Evolutionary conservation across 768 basidiomycete species (phyloP), one percentile per base, ranked within the genome.

Genomic region (Termitomyces sp.): DNA sequence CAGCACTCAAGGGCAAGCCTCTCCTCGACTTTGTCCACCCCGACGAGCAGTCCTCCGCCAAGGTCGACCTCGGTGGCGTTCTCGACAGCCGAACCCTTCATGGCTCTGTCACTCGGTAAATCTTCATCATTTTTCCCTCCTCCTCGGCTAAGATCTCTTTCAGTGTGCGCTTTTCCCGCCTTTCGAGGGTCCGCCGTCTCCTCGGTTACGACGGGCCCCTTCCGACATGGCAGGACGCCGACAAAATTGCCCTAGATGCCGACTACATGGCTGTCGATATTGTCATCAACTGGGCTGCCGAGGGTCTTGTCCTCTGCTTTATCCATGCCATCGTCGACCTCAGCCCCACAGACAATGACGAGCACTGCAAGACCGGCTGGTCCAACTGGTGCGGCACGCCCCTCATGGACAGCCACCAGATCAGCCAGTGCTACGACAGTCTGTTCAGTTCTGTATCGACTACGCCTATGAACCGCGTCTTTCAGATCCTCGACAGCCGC

Each of bases 321-420:
- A 83, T 93, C 49, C 92, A 95, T 66, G 91, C 92, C 42, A 84
- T 85, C 33, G 83, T 84, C 59, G 91, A 93, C 79, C 79, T 90
- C 57, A 79, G 81, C 52, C 79, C 79, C 37, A 74, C 72, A 10
- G 89, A 93, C 77, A 90, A 91, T 65, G 87, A 92, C 71, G 89
- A 91, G 70, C 60, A 59, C 40, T 71, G 81, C 71, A 92, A 88
- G 72, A 86, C 88, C 1, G 72, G 79, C 33, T 94, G 91, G 92
- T 81, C 90, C 2, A 93, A 92, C 68, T 94, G 92, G 91, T 94
- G 92, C 71, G 89, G 89, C 55, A 93, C 92, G 0, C 86, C 86
- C 4, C 70, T 68, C 52, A 82, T 93, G 82, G 71, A 67, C 67
- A 53, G 65, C 57, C 77, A 85, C 22, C 83, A 91, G 64, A 74